Evolutionary conservation across 148 eudicot species (phyloP).

Genomic region (Salicornia ramosissima): DNA sequence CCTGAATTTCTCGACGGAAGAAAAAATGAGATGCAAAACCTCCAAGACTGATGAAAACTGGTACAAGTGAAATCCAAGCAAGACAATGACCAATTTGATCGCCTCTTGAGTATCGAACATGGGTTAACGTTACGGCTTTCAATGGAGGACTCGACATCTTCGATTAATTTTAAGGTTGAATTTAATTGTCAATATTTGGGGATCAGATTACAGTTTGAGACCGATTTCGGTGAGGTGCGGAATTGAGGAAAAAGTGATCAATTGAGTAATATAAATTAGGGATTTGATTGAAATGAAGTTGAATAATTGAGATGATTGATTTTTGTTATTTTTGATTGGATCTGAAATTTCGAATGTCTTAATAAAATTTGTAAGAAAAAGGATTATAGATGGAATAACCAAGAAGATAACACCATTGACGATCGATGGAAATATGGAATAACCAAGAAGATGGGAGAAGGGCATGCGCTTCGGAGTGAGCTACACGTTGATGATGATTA

Average conservation of each 20-base stretch:
- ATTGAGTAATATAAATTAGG: not conserved
- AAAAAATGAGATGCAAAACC: conserved; percentile 77
- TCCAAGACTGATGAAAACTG: conserved; percentile 75
- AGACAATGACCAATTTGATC: conserved; percentile 68
- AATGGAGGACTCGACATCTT: conserved; percentile 22
- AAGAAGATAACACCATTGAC: too few species aligned
- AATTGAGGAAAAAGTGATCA: not conserved
- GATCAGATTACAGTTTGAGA: not conserved
- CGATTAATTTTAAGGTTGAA: not conserved
- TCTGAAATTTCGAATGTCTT: too few species aligned
- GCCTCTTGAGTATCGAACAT: conserved; percentile 75
- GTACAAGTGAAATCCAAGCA: conserved; percentile 84
- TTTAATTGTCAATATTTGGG: not conserved
- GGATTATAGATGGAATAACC: too few species aligned
- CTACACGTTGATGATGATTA: too few species aligned
- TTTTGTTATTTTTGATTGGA: not conserved
- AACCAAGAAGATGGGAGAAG: too few species aligned
- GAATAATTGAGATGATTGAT: not conserved
- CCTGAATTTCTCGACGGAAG: conserved; percentile 83
- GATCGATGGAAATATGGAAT: too few species aligned
- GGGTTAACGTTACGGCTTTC: conserved; percentile 81
- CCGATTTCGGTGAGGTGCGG: not conserved
- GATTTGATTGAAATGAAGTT: not conserved
- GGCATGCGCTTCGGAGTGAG: too few species aligned
- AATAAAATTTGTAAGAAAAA: too few species aligned